These are phyloP conservation scores for Candida caryicola DNA, from an alignment of 805 yeast species.

Conservation along the genomic window DNA sequence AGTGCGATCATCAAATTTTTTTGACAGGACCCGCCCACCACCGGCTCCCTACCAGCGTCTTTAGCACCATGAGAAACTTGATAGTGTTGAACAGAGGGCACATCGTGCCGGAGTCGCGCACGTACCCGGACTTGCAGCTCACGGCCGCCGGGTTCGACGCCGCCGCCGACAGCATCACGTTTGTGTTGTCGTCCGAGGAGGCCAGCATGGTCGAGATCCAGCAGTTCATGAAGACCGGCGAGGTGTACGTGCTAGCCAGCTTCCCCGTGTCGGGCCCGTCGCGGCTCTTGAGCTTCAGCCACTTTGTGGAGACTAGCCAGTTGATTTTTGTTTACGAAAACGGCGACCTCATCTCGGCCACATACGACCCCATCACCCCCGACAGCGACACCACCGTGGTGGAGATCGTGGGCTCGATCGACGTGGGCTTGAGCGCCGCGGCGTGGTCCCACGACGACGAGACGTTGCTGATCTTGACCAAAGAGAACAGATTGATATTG, in stretches of 20 bases:
- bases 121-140: conserved; percentile 64
- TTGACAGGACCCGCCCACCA: conserved; percentile 5
- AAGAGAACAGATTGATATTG: conserved; percentile 56
- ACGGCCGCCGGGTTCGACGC: conserved; percentile 63
- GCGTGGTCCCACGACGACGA: conserved; percentile 93
- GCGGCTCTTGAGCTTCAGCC: conserved; percentile 53
- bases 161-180: conserved; percentile 68
- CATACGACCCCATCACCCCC: conserved; percentile 49
- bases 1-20: conserved; percentile 2
- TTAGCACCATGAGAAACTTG: conserved; percentile 44
- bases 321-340: conserved; percentile 62
- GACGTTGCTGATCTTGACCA: conserved; percentile 66
- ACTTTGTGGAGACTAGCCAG: conserved; percentile 67
- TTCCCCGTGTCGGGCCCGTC: conserved; percentile 38
- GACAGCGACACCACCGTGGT: conserved; percentile 56
- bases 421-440: conserved; percentile 69
- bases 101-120: conserved; percentile 49
- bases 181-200: conserved; percentile 54
- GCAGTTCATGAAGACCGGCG: conserved; percentile 66
- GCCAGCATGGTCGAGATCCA: conserved; percentile 68
- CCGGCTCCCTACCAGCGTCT: neutral
- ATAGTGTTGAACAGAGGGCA: conserved; percentile 53
- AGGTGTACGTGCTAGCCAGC: conserved; percentile 54
- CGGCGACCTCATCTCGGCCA: conserved; percentile 75
- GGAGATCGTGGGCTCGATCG: conserved; percentile 83